Base-by-base conservation (phyloP, 345 rosid species). In the Brassica carinata region DNA sequence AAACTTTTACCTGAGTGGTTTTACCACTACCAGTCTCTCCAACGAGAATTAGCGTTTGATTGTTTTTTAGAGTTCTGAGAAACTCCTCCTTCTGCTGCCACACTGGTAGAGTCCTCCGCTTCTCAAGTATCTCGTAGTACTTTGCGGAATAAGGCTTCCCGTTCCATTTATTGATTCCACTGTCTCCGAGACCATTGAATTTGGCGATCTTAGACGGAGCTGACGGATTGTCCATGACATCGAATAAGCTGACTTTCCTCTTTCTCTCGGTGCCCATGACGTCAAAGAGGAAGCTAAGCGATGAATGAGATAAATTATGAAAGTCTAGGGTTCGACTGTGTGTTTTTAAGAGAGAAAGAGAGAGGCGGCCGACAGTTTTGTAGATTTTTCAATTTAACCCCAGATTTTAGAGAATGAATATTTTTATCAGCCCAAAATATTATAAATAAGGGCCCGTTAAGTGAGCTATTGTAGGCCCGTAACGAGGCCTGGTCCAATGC, bases 1-100 rank as follows among this genome's bases (percentile, higher is more conserved):
- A 64, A 73, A 63, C 61, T 83, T 51, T 88, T 62, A 91, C 98
- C 97, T 96, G 98, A 19, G 98, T 93, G 5, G 98, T 93, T 89
- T 96, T 96, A 34, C 98, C 99, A 69, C 98, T 93, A 71, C 99
- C 98, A 3, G 97, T 93, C 83, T 96, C 99, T 48, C 99, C 99
- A 33, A 96, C 98, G 38, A 96, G 87, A 43, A 96, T 82, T 14
- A 96, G 76, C 9, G 88, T 90, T 84, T 92, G 98, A 81, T 84
- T 90, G 36, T 68, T 61, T 67, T 59, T 92, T 79, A 93, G 79
- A 10, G 59, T 93, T 66, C 72, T 82, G 75, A 93, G 83, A 51
- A 96, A 96, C 79, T 96, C 99, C 57, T 92, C 95, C 27, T 90
- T 96, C 82, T 96, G 98, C 2, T 85, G 94, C 99, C 99, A 96